These are phyloP conservation scores for Castanea mollissima DNA, from an alignment of 306 rosid genomes.

Conservation along the genomic window DNA sequence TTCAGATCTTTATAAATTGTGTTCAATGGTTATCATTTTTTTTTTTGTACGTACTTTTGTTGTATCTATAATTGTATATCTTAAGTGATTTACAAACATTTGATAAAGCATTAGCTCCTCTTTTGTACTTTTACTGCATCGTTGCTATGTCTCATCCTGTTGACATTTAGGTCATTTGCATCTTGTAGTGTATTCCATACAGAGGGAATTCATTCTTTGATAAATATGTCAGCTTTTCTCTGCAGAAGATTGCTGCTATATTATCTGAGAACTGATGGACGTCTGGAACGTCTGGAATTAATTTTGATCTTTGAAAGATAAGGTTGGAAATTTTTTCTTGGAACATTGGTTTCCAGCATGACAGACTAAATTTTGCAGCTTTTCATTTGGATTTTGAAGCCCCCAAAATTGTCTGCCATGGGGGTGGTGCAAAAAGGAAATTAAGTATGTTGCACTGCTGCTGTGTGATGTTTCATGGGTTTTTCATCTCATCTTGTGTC, in stretches of 20 bases:
- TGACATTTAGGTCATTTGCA: background rate
- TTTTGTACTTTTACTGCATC: background rate
- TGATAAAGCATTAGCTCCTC: background rate
- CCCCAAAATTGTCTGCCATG: background rate
- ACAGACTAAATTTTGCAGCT: background rate
- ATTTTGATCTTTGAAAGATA: background rate
- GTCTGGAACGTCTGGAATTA: background rate
- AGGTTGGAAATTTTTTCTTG: background rate
- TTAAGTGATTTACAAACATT: background rate
- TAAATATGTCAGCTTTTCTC: background rate
- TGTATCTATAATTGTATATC: too few relatives aligned
- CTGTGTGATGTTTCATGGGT: background rate
- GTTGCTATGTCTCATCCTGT: background rate
- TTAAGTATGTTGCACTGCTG: background rate
- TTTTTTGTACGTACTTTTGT: too few relatives aligned
- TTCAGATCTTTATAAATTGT: too few relatives aligned
- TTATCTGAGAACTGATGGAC: background rate
- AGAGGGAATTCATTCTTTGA: background rate
- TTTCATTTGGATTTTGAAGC: background rate
- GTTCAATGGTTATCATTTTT: too few relatives aligned
- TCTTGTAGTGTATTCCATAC: background rate
- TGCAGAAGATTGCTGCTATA: background rate
- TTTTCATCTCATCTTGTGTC: background rate
- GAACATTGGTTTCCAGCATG: background rate
- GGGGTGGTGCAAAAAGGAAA: too few relatives aligned